Conservation (phyloP, 2,329 filamentous ascomycete species). For the Scorias spongiosa region DNA sequence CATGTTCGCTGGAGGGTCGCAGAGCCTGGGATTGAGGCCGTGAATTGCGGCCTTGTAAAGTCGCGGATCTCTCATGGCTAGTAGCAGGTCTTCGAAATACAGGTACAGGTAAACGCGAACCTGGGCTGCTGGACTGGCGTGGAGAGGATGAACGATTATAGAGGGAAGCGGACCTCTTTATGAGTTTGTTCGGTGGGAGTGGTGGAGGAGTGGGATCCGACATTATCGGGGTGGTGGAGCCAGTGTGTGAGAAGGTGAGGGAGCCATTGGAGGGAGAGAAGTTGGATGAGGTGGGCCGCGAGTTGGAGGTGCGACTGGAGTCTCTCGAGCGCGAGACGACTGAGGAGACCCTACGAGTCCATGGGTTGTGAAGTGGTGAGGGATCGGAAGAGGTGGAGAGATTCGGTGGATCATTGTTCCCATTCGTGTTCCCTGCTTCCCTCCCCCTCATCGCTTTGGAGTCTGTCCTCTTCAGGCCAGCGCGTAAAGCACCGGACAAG, state of each 20-base stretch:
- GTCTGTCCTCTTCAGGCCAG: constrained; percentile 4
- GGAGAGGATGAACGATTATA: constrained; percentile 31
- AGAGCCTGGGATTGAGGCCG: constrained; percentile 1
- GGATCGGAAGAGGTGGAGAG: not conserved
- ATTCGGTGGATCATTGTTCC: constrained; percentile 5
- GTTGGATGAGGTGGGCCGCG: constrained; percentile 50
- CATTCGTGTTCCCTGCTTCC: not conserved
- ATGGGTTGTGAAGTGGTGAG: constrained; percentile 30
- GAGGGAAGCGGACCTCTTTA: constrained; percentile 53
- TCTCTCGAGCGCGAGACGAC: constrained; percentile 18
- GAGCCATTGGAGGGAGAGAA: constrained; percentile 48
- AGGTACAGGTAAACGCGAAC: constrained; percentile 47
- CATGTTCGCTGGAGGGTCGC: constrained; percentile 2
- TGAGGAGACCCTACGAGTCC: constrained; percentile 55
- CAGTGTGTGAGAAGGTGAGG: constrained; percentile 29
- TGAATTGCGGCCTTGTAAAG: constrained; percentile 34
- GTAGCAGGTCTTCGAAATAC: constrained; percentile 60
- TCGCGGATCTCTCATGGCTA: constrained; percentile 62
- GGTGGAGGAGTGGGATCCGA: constrained; percentile 23
- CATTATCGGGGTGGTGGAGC: constrained; percentile 50
- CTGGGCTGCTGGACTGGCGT: constrained; percentile 31
- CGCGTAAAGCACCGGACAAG: not conserved
- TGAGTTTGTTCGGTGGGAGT: constrained; percentile 56
- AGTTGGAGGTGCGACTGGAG: constrained; percentile 37
- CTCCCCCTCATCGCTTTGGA: not conserved